Evolutionary conservation across 495 filamentous ascomycete genomes (phyloP), one percentile per base, ranked within the genome.

Genomic region (Aspergillus kassunensis): DNA sequence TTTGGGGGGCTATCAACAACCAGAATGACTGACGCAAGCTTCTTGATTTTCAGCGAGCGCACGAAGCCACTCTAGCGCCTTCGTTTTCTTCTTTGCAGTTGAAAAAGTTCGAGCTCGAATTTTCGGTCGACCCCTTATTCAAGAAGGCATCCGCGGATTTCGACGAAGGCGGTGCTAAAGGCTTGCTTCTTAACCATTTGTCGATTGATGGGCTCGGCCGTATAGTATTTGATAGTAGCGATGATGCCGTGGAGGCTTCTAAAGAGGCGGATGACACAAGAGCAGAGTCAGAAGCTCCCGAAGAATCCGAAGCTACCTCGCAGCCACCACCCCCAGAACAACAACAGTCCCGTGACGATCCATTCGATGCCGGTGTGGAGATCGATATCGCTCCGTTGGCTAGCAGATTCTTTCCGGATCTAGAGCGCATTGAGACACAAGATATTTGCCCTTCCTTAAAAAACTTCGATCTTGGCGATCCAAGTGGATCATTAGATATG

Each of bases 81-180:
- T 91, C 89, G 0, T 97, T 97, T 64, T 79, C 87, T 16, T 83
- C 90, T 2, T 64, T 99, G 46, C 90, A 95, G 67, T 77, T 97
- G 41, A 97, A 99, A 66, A 97, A 97, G 62, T 89, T 97, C 55
- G 93, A 99, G 56, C 80, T 97, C 27, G 93, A 99, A 61, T 96
- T 99, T 55, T 86, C 90, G 1, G 93, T 99, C 20, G 93, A 99
- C 60, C 93, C 93, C 3, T 72, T 99, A 7, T 99, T 97, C 80
- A 97, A 97, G 65, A 99, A 99, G 61, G 95, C 91, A 0, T 91
- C 91, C 3, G 93, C 93, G 19, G 93, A 99, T 66, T 97, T 97
- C 61, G 93, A 99, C 62, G 93, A 99, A 72, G 93, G 93, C 20
- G 93, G 93, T 44, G 95, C 95, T 15, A 99, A 97, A 71, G 93